Conservation (phyloP, 805 yeast species). For the Ogataea philodendri region DNA sequence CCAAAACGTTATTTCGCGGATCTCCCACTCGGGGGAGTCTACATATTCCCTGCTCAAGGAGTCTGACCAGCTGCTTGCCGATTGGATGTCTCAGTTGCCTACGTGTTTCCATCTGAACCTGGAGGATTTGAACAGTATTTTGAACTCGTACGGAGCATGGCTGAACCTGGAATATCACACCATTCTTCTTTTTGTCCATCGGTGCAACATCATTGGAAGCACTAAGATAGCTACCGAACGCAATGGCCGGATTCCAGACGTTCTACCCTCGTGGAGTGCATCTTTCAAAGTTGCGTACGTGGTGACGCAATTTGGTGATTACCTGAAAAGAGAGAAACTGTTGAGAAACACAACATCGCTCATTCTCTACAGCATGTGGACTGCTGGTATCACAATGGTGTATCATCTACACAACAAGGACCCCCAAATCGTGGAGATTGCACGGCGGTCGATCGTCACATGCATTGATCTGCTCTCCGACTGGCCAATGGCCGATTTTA, state of each 20-base stretch:
- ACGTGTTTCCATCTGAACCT: not conserved
- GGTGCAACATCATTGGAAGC: conserved; percentile 57
- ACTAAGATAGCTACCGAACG: not conserved
- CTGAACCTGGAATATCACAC: conserved; percentile 70
- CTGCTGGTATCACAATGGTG: conserved; percentile 68
- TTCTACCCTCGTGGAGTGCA: conserved; percentile 71
- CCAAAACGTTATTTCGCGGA: conserved; percentile 9
- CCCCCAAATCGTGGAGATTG: conserved; percentile 23
- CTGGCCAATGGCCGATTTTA: conserved; percentile 51
- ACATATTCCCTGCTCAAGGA: conserved; percentile 38
- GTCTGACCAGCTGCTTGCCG: conserved; percentile 71
- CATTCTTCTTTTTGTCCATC: conserved; percentile 62
- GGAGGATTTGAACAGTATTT: conserved; percentile 32
- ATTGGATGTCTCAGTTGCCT: conserved; percentile 37
- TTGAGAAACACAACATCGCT: conserved; percentile 34
- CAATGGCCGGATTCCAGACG: conserved; percentile 39
- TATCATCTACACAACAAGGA: conserved; percentile 51
- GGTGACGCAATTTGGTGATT: conserved; percentile 62
- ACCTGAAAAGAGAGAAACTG: conserved; percentile 54
- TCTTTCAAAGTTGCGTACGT: conserved; percentile 80
- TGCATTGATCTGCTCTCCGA: conserved; percentile 35
- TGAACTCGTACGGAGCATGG: conserved; percentile 50
- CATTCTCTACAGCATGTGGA: conserved; percentile 49
- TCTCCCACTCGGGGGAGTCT: conserved; percentile 41
- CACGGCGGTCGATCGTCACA: conserved; percentile 23